A percentile compares a stretch with the other conserved stretches of the same genome.
Conservation (phyloP, 2,329 filamentous ascomycete species). For the Botryosphaeria dothidea region DNA sequence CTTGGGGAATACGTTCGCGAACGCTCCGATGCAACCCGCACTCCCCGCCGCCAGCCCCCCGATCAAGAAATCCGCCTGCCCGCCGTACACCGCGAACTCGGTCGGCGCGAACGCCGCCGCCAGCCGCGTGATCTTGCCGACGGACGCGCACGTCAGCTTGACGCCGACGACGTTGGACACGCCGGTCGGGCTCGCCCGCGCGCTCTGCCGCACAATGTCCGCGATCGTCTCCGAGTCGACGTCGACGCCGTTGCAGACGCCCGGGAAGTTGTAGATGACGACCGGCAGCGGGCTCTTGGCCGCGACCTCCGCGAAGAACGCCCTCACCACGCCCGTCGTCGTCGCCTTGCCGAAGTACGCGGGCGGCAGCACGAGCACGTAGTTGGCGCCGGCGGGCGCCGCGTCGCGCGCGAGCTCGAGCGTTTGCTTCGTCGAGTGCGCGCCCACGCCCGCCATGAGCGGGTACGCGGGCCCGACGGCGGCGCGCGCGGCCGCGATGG, state of each 20-base stretch:
- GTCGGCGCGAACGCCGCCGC: conserved; percentile 48
- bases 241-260: conserved; percentile 57
- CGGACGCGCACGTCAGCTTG: conserved; percentile 73
- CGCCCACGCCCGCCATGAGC: conserved; percentile 46
- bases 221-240: conserved; percentile 68
- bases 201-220: conserved; percentile 23
- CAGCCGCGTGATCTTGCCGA: conserved; percentile 69
- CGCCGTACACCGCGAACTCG: conserved; percentile 68
- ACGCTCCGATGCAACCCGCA: conserved; percentile 52
- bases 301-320: conserved; percentile 54
- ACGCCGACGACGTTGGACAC: conserved; percentile 56
- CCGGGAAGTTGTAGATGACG: conserved; percentile 73
- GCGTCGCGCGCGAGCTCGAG: conserved; percentile 46
- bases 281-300: conserved; percentile 62
- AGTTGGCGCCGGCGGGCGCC: conserved; percentile 41
- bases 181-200: conserved; percentile 45
- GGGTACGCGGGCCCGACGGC: conserved; percentile 44
- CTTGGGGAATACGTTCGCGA: conserved; percentile 46
- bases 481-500: conserved; percentile 41
- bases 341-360: conserved; percentile 41
- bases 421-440: conserved; percentile 46
- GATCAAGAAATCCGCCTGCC: conserved; percentile 71
- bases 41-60: conserved; percentile 55
- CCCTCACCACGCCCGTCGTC: conserved; percentile 40
- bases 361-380: conserved; percentile 45